Evolutionary conservation across 1,139 yeast genomes (phyloP).

Genomic region (Entelexis paramagnoliae): DNA sequence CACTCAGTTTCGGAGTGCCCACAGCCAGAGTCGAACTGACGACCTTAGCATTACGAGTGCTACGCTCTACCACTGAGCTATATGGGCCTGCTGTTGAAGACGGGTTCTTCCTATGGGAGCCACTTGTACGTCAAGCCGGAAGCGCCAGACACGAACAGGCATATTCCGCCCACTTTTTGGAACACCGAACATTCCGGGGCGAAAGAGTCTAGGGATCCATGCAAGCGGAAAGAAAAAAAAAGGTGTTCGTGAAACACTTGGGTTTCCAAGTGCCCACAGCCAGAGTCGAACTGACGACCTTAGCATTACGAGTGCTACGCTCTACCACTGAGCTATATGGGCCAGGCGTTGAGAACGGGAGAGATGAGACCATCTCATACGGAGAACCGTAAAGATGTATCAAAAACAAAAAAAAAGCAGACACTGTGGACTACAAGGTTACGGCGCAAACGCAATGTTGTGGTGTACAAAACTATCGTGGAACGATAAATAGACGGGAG

Average conservation of each 20-base stretch:
- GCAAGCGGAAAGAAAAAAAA: too few relatives aligned
- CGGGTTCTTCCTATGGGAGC: neutral
- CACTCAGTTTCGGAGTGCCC: neutral
- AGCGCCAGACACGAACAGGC: neutral
- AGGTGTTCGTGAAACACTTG: neutral
- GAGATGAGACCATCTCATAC: neutral
- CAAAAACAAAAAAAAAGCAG: too few relatives aligned
- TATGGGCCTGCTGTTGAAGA: neutral
- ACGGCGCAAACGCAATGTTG: too few relatives aligned
- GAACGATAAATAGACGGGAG: too few relatives aligned
- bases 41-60: slow-evolving; percentile 10
- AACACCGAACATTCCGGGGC: too few relatives aligned
- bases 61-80: slow-evolving; percentile 10
- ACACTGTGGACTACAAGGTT: too few relatives aligned
- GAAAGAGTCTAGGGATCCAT: too few relatives aligned
- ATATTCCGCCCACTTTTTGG: too few relatives aligned
- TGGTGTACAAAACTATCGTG: too few relatives aligned
- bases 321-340: slow-evolving; percentile 10
- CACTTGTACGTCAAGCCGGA: too few relatives aligned
- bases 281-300: slow-evolving; percentile 10
- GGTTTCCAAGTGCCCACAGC: neutral
- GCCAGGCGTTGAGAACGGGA: neutral
- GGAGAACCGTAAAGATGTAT: too few relatives aligned
- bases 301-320: slow-evolving; percentile 10
- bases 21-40: slow-evolving; percentile 9